A percentile compares a stretch with the other conserved stretches of the same genome.
These are phyloP conservation scores for Akanthomyces dipterigenus DNA, from an alignment of 2,329 filamentous ascomycete species.

Conservation along the genomic window DNA sequence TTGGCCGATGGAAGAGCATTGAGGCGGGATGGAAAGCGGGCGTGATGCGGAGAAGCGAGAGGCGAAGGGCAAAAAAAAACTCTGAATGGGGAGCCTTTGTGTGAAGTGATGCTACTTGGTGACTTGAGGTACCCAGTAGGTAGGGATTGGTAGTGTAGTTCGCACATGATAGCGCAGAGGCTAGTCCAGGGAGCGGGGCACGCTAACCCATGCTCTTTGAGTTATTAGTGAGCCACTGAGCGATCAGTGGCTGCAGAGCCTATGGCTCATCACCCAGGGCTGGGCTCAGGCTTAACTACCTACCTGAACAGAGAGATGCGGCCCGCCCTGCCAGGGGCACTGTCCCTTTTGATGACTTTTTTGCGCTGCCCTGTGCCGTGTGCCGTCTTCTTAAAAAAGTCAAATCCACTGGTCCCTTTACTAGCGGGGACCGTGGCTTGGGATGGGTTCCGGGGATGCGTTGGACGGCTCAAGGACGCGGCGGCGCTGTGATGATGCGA, in stretches of 20 bases:
- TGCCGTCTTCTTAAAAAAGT: background rate
- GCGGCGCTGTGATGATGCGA: background rate
- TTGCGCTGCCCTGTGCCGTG: background rate
- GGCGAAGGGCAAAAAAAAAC: slow-evolving; percentile 2
- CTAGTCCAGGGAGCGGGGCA: background rate
- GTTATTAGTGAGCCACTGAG: background rate
- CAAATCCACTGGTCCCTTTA: background rate
- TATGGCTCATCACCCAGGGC: no score
- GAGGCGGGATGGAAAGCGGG: background rate
- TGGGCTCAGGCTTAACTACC: no score
- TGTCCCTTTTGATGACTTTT: no score
- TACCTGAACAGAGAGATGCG: no score
- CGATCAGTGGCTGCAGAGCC: background rate
- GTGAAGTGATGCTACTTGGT: background rate
- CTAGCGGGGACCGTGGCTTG: background rate
- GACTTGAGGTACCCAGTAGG: no score
- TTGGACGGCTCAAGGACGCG: background rate
- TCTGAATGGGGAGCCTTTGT: background rate
- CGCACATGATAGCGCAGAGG: background rate
- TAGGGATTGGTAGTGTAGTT: background rate
- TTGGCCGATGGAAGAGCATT: background rate
- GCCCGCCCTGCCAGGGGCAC: background rate
- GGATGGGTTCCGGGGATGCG: no score
- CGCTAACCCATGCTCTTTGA: no score
- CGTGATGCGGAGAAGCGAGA: slow-evolving; percentile 7